Conservation (phyloP, 1,139 yeast species). For the Lodderomyces parapsilosis region DNA sequence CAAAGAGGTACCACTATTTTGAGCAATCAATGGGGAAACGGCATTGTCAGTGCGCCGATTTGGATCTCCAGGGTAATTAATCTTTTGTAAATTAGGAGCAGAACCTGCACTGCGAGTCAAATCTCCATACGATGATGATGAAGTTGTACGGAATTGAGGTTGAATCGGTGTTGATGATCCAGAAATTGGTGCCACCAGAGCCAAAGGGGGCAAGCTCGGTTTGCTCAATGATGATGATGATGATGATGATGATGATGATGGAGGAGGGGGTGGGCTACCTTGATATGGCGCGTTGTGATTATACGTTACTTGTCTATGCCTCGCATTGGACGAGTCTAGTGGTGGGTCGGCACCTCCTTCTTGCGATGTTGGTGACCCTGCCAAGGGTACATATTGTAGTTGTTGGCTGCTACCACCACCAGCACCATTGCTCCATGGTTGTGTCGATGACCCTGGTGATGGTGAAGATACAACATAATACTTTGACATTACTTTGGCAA, state of each 20-base stretch:
- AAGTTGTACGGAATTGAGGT: not conserved
- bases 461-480: slow-evolving; percentile 31
- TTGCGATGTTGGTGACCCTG: not conserved
- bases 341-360: not conserved
- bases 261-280: not conserved
- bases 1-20: not conserved
- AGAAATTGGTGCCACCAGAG: slow-evolving; percentile 1
- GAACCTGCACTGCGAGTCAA: not conserved
- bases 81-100: not conserved
- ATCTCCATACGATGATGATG: not conserved
- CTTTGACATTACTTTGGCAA: slow-evolving; percentile 61
- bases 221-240: not conserved
- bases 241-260: too few species aligned
- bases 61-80: not conserved
- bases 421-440: not conserved
- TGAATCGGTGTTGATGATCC: not conserved
- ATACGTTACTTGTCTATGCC: not conserved
- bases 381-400: not conserved
- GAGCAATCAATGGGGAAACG: not conserved
- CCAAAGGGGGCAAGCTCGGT: not conserved
- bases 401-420: too few species aligned
- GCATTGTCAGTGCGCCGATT: not conserved
- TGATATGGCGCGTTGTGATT: not conserved
- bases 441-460: not conserved
- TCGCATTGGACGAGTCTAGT: not conserved